phyloP scores from a whole-genome alignment of 2,329 filamentous ascomycete species.

The Ascochyta viciae-villosae region DNA sequence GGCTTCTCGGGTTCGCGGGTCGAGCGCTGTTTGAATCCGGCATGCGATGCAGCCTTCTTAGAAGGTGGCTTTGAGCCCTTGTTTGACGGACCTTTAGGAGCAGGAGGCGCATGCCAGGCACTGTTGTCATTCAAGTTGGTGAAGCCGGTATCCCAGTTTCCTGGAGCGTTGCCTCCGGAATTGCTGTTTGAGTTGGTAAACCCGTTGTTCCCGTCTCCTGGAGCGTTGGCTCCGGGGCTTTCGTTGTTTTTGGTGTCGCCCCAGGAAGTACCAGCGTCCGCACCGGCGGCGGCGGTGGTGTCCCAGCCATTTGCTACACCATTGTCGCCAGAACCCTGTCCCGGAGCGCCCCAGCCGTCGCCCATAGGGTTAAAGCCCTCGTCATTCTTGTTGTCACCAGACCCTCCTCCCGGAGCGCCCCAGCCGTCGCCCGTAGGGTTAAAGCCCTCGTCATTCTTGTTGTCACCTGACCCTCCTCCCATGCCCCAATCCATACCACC shows the following conservation, averaged over 20 bases:
- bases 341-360: background rate
- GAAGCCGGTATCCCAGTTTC: background rate
- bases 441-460: background rate
- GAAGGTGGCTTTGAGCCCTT: background rate
- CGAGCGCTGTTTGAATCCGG: background rate
- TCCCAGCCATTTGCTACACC: background rate
- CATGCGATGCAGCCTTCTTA: slow-evolving; percentile 6
- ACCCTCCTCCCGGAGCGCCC: too few relatives aligned
- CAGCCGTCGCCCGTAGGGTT: too few relatives aligned
- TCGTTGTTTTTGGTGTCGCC: background rate
- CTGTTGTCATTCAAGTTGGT: too few relatives aligned
- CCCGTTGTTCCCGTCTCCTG: background rate
- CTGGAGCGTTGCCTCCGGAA: background rate
- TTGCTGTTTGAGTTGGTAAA: background rate
- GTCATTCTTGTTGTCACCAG: background rate
- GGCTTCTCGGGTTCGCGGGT: background rate
- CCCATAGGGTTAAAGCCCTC: background rate
- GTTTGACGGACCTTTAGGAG: background rate
- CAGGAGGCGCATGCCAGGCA: background rate
- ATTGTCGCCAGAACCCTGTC: background rate
- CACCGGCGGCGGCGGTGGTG: background rate
- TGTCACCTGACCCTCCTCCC: too few relatives aligned
- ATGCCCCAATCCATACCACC: background rate
- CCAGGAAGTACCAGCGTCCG: background rate
- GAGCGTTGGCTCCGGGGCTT: background rate